phyloP scores from a whole-genome alignment of 345 rosid genomes.

The Ceriops zippeliana region DNA sequence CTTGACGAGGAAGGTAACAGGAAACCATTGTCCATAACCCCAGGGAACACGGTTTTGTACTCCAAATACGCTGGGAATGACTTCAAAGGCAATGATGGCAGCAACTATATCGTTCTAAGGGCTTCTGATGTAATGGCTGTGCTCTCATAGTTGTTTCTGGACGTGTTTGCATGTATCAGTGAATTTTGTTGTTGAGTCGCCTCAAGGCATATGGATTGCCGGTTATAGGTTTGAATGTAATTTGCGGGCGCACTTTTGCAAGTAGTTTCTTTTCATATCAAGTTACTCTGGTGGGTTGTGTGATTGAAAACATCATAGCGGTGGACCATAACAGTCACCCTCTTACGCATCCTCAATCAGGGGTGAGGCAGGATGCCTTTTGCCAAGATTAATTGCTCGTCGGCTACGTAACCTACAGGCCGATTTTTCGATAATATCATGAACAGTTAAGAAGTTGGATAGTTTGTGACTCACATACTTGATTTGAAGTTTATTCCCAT shows the following conservation, averaged over 20 bases:
- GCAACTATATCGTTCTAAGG: slow-evolving; percentile 75
- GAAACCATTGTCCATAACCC: slow-evolving; percentile 42
- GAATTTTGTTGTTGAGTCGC: slow-evolving; percentile 30
- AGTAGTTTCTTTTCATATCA: background rate
- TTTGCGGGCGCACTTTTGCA: background rate
- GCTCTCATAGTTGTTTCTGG: slow-evolving; percentile 52
- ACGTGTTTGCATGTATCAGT: slow-evolving; percentile 5
- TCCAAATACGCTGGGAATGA: slow-evolving; percentile 94
- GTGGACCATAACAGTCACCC: too few relatives aligned
- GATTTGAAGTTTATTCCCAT: slow-evolving; percentile 6
- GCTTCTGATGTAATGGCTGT: slow-evolving; percentile 90
- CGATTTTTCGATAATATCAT: too few relatives aligned
- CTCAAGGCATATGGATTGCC: slow-evolving; percentile 22
- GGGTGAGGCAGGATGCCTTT: too few relatives aligned
- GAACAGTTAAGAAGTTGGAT: too few relatives aligned
- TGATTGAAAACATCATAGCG: too few relatives aligned
- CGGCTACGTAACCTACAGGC: too few relatives aligned
- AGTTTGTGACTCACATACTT: too few relatives aligned
- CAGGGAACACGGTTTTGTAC: slow-evolving; percentile 79
- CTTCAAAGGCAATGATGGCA: slow-evolving; percentile 74
- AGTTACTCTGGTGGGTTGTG: too few relatives aligned
- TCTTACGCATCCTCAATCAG: too few relatives aligned
- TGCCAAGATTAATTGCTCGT: too few relatives aligned
- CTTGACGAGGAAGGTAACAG: slow-evolving; percentile 73
- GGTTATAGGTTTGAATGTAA: slow-evolving; percentile 11